Evolutionary conservation across 192 early-diverging fungal genomes (phyloP).

Genomic region (Dissophora globulifera): DNA sequence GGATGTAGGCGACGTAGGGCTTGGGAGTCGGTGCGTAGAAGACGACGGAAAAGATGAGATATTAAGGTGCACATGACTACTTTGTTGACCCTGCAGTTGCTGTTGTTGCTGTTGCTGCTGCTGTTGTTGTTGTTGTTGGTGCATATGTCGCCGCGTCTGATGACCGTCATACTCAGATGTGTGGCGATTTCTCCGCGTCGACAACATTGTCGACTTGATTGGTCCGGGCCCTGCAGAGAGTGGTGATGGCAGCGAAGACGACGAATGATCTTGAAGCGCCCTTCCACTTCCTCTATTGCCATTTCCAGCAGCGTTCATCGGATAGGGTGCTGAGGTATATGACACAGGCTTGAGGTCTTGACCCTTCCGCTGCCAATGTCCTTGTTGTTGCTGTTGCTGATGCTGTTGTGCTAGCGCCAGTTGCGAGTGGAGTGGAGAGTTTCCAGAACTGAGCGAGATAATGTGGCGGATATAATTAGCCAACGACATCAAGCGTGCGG

Average conservation of each 20-base stretch:
- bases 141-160: constrained; percentile 12
- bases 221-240: constrained; percentile 43
- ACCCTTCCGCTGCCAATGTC: constrained; percentile 12
- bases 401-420: constrained; percentile 7
- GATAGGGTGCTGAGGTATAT: too few relatives aligned
- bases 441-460: constrained; percentile 31
- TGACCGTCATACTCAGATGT: constrained; percentile 25
- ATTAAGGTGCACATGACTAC: not conserved
- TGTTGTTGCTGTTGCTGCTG: not conserved
- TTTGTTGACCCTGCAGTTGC: not conserved
- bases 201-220: constrained; percentile 19
- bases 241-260: constrained; percentile 10
- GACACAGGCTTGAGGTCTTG: not conserved
- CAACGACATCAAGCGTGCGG: constrained; percentile 33
- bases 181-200: constrained; percentile 23
- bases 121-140: constrained; percentile 14
- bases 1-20: constrained; percentile 22
- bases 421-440: constrained; percentile 9
- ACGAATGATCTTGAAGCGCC: not conserved
- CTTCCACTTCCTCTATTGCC: not conserved
- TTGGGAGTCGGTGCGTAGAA: constrained; percentile 13
- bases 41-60: too few relatives aligned
- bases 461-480: constrained; percentile 54
- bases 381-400: constrained; percentile 11
- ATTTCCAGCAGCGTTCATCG: too few relatives aligned